Evolutionary conservation across 225 moss, liverwort and hornwort genomes (phyloP).

Genomic region (Bryoerythrophyllum caledonicum): DNA sequence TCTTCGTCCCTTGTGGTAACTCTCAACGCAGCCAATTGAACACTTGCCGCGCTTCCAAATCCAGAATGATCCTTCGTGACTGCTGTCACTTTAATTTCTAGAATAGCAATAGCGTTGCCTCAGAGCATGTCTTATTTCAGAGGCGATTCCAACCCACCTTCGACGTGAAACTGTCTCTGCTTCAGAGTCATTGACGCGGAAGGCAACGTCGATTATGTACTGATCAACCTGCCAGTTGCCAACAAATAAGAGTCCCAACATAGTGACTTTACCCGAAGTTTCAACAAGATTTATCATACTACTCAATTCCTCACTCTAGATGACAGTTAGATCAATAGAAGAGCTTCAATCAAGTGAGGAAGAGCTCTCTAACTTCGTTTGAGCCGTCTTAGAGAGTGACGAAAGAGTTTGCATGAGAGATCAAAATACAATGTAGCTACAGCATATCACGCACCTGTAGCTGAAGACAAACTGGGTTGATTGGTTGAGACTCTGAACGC

Average conservation of each 20-base stretch:
- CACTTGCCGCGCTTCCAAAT: not conserved
- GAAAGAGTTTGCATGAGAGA: no score
- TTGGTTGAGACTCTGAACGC: not conserved
- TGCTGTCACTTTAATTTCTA: not conserved
- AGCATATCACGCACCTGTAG: conserved; percentile 21
- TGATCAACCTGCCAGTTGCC: conserved; percentile 26
- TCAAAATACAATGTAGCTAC: not conserved
- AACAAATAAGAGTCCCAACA: conserved; percentile 5
- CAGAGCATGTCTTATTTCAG: conserved; percentile 3
- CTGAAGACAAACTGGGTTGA: not conserved
- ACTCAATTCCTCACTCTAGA: no score
- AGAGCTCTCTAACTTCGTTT: no score
- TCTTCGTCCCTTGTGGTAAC: not conserved
- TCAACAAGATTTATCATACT: no score
- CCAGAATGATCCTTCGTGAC: not conserved
- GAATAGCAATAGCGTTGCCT: not conserved
- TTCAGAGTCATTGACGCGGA: not conserved
- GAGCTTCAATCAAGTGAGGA: no score
- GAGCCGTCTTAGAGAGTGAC: no score
- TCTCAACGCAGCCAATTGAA: not conserved
- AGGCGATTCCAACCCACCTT: not conserved
- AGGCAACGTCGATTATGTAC: conserved; percentile 1
- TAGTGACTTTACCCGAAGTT: not conserved
- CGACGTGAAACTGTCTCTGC: not conserved
- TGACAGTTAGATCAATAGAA: no score